Base-by-base conservation (phyloP, 2,329 filamentous ascomycete species). In the Falciphora oryzae region DNA sequence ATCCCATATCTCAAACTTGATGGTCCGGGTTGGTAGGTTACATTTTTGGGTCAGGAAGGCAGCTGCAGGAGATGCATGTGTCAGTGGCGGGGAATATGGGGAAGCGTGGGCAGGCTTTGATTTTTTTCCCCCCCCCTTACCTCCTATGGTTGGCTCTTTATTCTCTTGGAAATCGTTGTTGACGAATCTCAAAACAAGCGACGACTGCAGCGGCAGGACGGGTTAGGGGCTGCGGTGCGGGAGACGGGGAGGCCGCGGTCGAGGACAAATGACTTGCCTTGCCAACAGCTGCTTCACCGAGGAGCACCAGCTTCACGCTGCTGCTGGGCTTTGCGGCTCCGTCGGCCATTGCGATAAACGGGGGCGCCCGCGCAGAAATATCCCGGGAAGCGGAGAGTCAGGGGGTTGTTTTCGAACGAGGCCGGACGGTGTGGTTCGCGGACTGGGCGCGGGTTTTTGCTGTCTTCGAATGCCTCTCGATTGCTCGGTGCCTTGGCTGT, bases 161-260 rank as follows among this genome's bases (percentile, higher is more conserved):
- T 98, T 98, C 80, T 98, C 95, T 82, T 99, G 95, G 74, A 99
- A 99, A 79, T 98, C 94, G 81, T 99, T 95, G 85, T 98, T 98
- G 76, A 99, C 95, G 79, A 99, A 99, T 74, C 95, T 92, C 75
- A 99, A 85, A 68, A 99, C 95, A 66, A 99, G 88, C 59, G 95
- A 99, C 62, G 95, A 98, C 95, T 96, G 73, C 29, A 65, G 53
- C 73, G 67, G 64, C 68, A 31, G 60, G 31, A 66, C 35, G 44
- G 16, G 22, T 56, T 13, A 38, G 27, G 25, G 25, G 62, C 25
- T 38, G 38, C n/a, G 14, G 62, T 27, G 44, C 31, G 66, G 57
- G 57, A n/a, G 44, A 53, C 44, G 22, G 38, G 38, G 38, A 53
- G 44, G 44, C 22, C 16, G 44, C 18, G 44, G 16, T n/a, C 22